Evolutionary conservation across 108 stramenopile species (phyloP), one percentile per base, ranked within the genome.

Genomic region (Cylindrotheca closterium): DNA sequence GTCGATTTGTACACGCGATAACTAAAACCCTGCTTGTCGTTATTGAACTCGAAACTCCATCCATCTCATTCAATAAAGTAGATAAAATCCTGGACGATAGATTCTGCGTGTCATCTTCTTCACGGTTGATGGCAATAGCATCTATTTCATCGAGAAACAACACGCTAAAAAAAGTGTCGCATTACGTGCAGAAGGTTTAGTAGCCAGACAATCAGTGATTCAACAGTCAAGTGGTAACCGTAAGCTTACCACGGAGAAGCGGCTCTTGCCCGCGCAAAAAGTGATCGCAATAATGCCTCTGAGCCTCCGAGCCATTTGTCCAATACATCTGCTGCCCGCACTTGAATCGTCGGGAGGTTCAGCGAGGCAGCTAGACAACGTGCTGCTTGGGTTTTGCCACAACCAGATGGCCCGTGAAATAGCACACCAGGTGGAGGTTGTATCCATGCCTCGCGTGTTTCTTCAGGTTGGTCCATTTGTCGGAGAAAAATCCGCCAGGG

Each of bases 141-240:
- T 99, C 97, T n/a, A 99, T 85, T 67, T 99, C 98, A 75, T 99
- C 98, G 50, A 99, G 92, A 71, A 98, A 97, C 26, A 84, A 59
- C 42, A 98, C 87, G 63, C n/a, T n/a, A n/a, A n/a, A n/a, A n/a
- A n/a, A n/a, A n/a, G n/a, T n/a, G n/a, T n/a, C n/a, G n/a, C n/a
- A n/a, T n/a, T n/a, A n/a, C n/a, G n/a, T n/a, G n/a, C n/a, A n/a
- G n/a, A n/a, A n/a, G n/a, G n/a, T n/a, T n/a, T n/a, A n/a, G n/a
- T n/a, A n/a, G n/a, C n/a, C n/a, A n/a, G n/a, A n/a, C n/a, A n/a
- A n/a, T n/a, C n/a, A n/a, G n/a, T n/a, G n/a, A n/a, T n/a, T n/a
- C n/a, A n/a, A n/a, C n/a, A n/a, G n/a, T n/a, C n/a, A n/a, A n/a
- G n/a, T n/a, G n/a, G n/a, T n/a, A n/a, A n/a, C n/a, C n/a, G n/a